phyloP scores from a whole-genome alignment of 2,329 filamentous ascomycete genomes.

The Fusarium praegraminearum region DNA sequence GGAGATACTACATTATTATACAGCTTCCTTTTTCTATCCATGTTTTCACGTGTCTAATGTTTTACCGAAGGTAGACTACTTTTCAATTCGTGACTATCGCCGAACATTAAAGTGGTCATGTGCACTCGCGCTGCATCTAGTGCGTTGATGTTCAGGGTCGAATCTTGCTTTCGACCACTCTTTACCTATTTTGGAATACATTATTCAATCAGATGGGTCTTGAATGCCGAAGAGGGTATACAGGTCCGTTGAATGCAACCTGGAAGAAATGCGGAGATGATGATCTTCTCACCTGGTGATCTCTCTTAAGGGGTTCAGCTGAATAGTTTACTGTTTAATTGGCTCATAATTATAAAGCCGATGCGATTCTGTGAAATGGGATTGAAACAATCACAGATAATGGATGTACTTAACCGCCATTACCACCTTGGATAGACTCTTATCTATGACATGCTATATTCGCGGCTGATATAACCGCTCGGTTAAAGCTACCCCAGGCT shows the following conservation, averaged over 20 bases:
- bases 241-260: conserved; percentile 14
- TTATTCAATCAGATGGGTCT: background rate
- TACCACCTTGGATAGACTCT: background rate
- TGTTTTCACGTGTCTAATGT: background rate
- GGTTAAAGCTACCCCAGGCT: background rate
- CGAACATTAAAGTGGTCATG: conserved; percentile 18
- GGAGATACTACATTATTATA: conserved; percentile 1
- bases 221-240: conserved; percentile 16
- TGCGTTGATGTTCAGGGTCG: background rate
- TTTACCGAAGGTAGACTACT: background rate
- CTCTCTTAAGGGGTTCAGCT: background rate
- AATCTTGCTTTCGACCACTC: conserved; percentile 18
- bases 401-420: background rate
- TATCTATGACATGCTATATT: conserved; percentile 10
- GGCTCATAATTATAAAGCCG: background rate
- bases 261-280: conserved; percentile 19
- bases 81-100: conserved; percentile 13
- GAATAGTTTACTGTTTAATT: background rate
- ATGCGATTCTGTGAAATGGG: background rate
- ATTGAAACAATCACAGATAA: background rate
- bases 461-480: background rate
- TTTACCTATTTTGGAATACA: background rate
- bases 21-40: background rate
- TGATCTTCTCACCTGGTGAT: conserved; percentile 13
- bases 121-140: background rate